phyloP scores from a whole-genome alignment of 768 basidiomycete species.

The Rossbeevera mucosa region DNA sequence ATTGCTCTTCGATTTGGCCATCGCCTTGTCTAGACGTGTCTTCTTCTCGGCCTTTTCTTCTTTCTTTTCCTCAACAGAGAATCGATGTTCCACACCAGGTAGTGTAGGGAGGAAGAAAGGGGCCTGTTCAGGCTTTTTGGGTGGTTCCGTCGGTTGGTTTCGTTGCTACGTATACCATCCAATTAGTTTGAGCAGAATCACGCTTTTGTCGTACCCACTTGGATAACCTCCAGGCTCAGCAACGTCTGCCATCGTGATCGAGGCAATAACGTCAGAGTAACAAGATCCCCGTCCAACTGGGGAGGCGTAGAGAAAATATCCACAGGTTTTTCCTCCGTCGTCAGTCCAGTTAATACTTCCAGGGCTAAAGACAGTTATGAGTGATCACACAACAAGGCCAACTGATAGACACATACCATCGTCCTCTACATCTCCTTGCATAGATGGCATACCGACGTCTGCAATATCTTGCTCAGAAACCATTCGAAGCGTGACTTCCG shows the following conservation, averaged over 20 bases:
- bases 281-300: conserved; percentile 84
- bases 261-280: conserved; percentile 89
- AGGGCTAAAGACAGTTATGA: conserved; percentile 44
- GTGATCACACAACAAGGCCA: not conserved
- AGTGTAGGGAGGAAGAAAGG: conserved; percentile 97
- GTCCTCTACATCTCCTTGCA: conserved; percentile 80
- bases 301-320: conserved; percentile 83
- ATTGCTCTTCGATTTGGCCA: conserved; percentile 54
- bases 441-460: conserved; percentile 71
- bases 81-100: conserved; percentile 80
- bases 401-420: conserved; percentile 49
- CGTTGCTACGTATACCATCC: conserved; percentile 55
- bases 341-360: conserved; percentile 63
- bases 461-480: conserved; percentile 72
- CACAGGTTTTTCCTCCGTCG: conserved; percentile 52
- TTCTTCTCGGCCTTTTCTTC: conserved; percentile 35
- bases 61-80: conserved; percentile 52
- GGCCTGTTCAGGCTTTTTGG: conserved; percentile 91
- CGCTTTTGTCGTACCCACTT: conserved; percentile 43
- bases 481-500: conserved; percentile 75
- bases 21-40: conserved; percentile 50
- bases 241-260: conserved; percentile 94
- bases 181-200: not conserved
- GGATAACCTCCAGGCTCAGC: conserved; percentile 93
- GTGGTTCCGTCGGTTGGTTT: conserved; percentile 94